Conservation (phyloP, 2,329 filamentous ascomycete genomes). For the Beauveria australis region DNA sequence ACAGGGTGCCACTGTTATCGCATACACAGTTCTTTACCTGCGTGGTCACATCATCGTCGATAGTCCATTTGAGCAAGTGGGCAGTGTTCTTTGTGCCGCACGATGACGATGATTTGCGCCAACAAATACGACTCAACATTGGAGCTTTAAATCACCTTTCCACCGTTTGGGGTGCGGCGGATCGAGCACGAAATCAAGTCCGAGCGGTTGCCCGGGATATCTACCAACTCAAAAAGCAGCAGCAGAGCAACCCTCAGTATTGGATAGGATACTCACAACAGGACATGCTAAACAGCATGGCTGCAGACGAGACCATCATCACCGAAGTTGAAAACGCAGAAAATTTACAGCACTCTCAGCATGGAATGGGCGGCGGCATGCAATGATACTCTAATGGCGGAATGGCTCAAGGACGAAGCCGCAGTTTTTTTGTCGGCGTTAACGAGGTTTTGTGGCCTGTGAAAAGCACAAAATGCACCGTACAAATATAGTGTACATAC, state of each 20-base stretch:
- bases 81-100: conserved; percentile 51
- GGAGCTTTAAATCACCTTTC: conserved; percentile 64
- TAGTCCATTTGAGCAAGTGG: conserved; percentile 77
- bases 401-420: background rate
- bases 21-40: conserved; percentile 84
- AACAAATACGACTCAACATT: conserved; percentile 71
- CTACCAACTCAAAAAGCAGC: conserved; percentile 49
- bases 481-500: background rate
- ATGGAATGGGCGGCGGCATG: conserved; percentile 7
- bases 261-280: conserved; percentile 48
- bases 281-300: conserved; percentile 46
- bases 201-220: conserved; percentile 73
- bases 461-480: background rate
- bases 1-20: conserved; percentile 61
- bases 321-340: conserved; percentile 41
- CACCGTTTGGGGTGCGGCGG: conserved; percentile 64
- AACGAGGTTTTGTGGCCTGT: background rate
- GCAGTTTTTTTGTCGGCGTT: background rate
- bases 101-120: conserved; percentile 59
- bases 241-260: conserved; percentile 43
- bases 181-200: conserved; percentile 62
- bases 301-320: conserved; percentile 51
- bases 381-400: background rate
- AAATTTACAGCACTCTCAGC: conserved; percentile 14
- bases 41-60: conserved; percentile 67